Evolutionary conservation across 257 asterid species (phyloP).

Genomic region (Phtheirospermum japonicum): DNA sequence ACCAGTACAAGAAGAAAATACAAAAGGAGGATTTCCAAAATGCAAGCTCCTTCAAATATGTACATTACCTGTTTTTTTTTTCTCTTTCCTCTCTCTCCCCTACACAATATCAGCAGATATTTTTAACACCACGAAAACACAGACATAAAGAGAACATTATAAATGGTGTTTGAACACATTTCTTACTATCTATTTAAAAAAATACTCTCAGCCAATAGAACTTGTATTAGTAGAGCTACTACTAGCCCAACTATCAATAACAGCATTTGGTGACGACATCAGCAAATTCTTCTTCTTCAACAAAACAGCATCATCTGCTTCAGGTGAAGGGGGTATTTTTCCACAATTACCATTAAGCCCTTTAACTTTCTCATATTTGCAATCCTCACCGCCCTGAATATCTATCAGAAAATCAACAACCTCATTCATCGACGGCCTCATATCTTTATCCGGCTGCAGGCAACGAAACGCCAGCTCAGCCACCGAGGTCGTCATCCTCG

Average conservation of each 20-base stretch:
- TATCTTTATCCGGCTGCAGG: conserved; percentile 61
- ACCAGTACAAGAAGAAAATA: no score
- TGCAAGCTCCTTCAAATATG: no score
- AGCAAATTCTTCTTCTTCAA: conserved; percentile 35
- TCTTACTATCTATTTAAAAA: background rate
- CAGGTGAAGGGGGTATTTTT: conserved; percentile 35
- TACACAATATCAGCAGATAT: no score
- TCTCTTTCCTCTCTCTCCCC: no score
- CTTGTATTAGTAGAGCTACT: conserved; percentile 37
- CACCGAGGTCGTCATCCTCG: conserved; percentile 61
- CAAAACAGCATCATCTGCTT: conserved; percentile 36
- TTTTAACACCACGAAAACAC: no score
- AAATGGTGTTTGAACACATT: no score
- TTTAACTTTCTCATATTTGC: conserved; percentile 17
- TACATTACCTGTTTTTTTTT: no score
- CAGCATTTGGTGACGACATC: conserved; percentile 39
- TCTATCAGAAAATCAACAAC: conserved; percentile 41
- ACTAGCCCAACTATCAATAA: conserved; percentile 45
- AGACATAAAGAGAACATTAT: no score
- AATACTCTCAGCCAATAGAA: conserved; percentile 33
- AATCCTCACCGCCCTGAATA: conserved; percentile 35
- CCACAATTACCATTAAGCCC: conserved; percentile 15
- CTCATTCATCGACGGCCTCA: conserved; percentile 78
- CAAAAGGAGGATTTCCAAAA: no score
- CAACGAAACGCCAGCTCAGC: conserved; percentile 82